These are phyloP conservation scores for Fusarium hainanense DNA, from an alignment of 2,329 filamentous ascomycete species.

Conservation along the genomic window DNA sequence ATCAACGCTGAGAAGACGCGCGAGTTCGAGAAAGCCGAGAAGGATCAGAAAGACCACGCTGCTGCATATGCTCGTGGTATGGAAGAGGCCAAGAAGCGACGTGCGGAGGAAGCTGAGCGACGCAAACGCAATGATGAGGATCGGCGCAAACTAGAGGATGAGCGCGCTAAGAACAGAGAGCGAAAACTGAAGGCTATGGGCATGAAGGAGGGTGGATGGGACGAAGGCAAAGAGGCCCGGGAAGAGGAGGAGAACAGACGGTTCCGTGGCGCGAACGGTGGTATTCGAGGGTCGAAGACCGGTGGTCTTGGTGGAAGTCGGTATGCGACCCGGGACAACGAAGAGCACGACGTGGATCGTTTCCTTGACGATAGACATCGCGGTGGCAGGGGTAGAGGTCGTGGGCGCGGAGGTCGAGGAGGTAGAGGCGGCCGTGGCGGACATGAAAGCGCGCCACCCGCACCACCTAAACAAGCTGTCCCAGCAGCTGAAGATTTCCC, in stretches of 20 bases:
- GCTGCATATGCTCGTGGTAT: constrained; percentile 65
- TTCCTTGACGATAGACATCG: constrained; percentile 53
- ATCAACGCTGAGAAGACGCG: constrained; percentile 67
- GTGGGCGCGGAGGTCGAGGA: constrained; percentile 50
- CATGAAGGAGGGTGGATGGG: constrained; percentile 66
- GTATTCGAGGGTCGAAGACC: constrained; percentile 53
- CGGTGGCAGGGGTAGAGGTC: constrained; percentile 49
- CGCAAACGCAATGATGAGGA: constrained; percentile 64
- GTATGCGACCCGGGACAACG: constrained; percentile 52
- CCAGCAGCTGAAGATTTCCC: constrained; percentile 53
- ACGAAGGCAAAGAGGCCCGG: constrained; percentile 64
- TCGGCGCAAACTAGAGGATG: constrained; percentile 64
- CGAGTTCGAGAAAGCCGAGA: constrained; percentile 68
- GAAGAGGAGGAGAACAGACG: constrained; percentile 55
- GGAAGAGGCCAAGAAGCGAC: constrained; percentile 65
- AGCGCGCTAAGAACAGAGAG: constrained; percentile 69
- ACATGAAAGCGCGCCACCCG: constrained; percentile 36
- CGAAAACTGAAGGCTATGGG: constrained; percentile 70
- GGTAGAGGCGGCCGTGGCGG: constrained; percentile 50
- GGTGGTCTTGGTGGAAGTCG: constrained; percentile 56
- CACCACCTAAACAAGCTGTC: constrained; percentile 39
- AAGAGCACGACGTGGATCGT: constrained; percentile 52
- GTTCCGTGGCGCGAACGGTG: constrained; percentile 58
- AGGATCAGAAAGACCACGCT: constrained; percentile 67
- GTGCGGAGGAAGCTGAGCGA: constrained; percentile 64